Evolutionary conservation across 2,329 filamentous ascomycete genomes (phyloP).

Genomic region (Fusarium buharicum): DNA sequence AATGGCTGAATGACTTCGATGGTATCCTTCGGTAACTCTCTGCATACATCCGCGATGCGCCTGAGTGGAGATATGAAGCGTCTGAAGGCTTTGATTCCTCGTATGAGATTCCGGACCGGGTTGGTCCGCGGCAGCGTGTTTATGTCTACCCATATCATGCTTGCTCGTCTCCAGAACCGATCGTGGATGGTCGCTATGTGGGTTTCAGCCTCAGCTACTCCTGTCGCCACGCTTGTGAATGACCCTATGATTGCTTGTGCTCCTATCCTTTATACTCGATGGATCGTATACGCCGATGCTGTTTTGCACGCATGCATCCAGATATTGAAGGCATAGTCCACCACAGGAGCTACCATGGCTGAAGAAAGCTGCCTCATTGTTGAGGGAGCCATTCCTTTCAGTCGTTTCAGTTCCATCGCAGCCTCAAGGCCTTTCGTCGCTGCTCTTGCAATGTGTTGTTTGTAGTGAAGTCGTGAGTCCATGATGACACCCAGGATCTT

Average conservation of each 20-base stretch:
- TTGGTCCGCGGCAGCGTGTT: not conserved
- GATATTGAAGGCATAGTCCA: constrained; percentile 30
- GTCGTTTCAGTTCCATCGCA: not conserved
- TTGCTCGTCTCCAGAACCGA: not conserved
- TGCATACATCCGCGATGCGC: not conserved
- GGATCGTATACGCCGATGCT: constrained; percentile 2
- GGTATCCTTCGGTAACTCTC: not conserved
- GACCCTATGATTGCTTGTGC: constrained; percentile 22
- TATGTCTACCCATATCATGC: not conserved
- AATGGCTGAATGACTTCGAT: constrained; percentile 3
- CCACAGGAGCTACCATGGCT: not conserved
- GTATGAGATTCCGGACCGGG: no score
- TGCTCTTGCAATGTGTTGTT: not conserved
- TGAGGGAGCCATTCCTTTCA: not conserved
- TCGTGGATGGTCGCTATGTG: constrained; percentile 3
- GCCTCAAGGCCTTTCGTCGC: not conserved
- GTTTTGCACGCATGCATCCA: constrained; percentile 15
- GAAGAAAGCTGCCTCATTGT: not conserved
- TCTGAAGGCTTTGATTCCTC: not conserved
- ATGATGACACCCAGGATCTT: not conserved
- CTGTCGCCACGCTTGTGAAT: constrained; percentile 19
- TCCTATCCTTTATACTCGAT: constrained; percentile 19
- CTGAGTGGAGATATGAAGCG: constrained; percentile 1
- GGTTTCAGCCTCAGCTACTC: constrained; percentile 17
- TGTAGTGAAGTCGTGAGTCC: not conserved